Evolutionary conservation across 768 basidiomycete genomes (phyloP).

Genomic region (Termitomyces sp.): DNA sequence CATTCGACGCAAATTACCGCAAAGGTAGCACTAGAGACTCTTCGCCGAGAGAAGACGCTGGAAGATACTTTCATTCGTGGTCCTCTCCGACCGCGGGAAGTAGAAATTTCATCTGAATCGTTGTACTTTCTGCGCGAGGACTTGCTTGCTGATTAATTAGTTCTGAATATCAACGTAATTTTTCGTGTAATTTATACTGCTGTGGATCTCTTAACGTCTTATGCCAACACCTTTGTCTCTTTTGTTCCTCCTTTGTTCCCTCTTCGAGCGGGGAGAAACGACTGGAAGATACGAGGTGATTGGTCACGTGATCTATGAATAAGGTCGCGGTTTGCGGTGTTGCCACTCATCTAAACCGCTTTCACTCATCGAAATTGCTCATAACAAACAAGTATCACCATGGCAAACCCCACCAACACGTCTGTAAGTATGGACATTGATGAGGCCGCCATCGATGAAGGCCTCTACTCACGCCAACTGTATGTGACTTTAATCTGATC

Average conservation of each 20-base stretch:
- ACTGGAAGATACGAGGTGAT: not conserved
- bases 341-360: not conserved
- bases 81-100: not conserved
- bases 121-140: not conserved
- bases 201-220: too few species aligned
- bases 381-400: slow-evolving; percentile 17
- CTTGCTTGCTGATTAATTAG: not conserved
- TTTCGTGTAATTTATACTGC: not conserved
- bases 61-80: not conserved
- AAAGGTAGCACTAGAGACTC: not conserved
- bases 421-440: slow-evolving; percentile 76
- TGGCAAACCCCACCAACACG: slow-evolving; percentile 36
- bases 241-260: too few species aligned
- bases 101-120: not conserved
- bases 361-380: slow-evolving; percentile 14
- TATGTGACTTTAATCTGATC: slow-evolving; percentile 35
- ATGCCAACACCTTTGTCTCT: too few species aligned
- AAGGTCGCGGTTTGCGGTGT: slow-evolving; percentile 5
- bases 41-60: not conserved
- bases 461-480: slow-evolving; percentile 91
- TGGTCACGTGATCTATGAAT: not conserved
- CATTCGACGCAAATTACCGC: not conserved
- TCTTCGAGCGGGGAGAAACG: too few species aligned
- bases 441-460: slow-evolving; percentile 88
- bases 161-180: not conserved